Conservation (phyloP, 345 rosid species). For the Gossypium arboreum region DNA sequence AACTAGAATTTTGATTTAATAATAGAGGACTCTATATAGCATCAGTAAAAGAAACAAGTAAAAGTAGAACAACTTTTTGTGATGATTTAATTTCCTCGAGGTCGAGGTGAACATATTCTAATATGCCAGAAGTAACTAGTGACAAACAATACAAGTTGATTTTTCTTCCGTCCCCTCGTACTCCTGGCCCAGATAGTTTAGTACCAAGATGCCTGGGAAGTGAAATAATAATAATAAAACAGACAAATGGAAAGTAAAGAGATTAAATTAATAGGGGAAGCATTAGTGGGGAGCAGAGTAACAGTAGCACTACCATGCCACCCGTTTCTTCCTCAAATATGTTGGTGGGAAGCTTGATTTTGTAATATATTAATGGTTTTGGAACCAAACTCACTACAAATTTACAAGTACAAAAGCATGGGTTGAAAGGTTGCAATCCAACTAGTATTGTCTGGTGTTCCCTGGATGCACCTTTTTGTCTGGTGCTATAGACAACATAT, state of each 20-base stretch:
- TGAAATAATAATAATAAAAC: too few relatives aligned
- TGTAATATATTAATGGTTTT: not conserved
- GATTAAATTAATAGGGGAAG: not conserved
- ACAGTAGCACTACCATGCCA: not conserved
- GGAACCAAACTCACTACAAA: not conserved
- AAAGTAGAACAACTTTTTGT: not conserved
- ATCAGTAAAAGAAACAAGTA: not conserved
- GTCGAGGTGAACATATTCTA: too few relatives aligned
- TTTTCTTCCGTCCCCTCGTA: too few relatives aligned
- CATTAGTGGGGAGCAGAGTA: constrained; percentile 20
- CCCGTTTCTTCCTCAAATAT: constrained; percentile 7
- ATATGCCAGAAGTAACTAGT: too few relatives aligned
- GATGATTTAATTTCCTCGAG: not conserved
- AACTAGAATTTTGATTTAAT: not conserved
- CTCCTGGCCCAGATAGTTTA: too few relatives aligned
- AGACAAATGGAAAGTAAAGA: not conserved
- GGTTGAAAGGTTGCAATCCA: not conserved
- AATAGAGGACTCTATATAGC: not conserved
- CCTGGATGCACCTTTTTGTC: constrained; percentile 5
- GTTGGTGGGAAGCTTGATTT: not conserved
- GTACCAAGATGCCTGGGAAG: too few relatives aligned
- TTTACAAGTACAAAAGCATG: not conserved
- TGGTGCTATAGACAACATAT: not conserved
- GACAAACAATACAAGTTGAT: too few relatives aligned
- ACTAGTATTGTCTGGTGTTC: not conserved